Evolutionary conservation across 116 monocot genomes (phyloP).

Genomic region (Cymodocea nodosa): DNA sequence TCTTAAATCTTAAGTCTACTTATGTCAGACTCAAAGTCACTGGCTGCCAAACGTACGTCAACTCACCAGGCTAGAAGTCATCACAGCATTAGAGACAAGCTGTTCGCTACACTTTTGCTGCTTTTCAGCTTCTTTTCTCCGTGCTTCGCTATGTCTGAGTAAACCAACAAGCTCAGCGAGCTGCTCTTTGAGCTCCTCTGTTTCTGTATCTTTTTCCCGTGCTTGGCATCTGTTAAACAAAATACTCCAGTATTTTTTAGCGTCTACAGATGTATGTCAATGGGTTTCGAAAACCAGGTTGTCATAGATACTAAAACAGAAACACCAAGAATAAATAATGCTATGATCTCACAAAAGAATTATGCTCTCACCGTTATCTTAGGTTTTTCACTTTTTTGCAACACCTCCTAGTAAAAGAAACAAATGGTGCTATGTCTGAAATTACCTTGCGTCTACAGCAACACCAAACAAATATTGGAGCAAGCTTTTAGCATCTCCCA

Average conservation of each 20-base stretch:
- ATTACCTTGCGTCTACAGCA: slow-evolving; percentile 75
- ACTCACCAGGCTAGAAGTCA: slow-evolving; percentile 36
- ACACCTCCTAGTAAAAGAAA: no score
- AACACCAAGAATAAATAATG: no score
- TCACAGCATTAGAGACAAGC: slow-evolving; percentile 23
- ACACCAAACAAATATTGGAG: slow-evolving; percentile 77
- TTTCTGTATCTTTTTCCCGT: slow-evolving; percentile 69
- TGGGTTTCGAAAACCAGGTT: no score
- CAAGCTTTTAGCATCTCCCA: slow-evolving; percentile 77
- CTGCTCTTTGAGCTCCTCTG: slow-evolving; percentile 75
- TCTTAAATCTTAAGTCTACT: no score
- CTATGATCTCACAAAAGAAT: no score
- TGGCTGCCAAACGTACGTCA: neutral
- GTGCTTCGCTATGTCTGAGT: slow-evolving; percentile 68
- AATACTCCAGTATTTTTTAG: no score
- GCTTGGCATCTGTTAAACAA: slow-evolving; percentile 58
- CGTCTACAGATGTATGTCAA: no score
- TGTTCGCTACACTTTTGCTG: slow-evolving; percentile 52
- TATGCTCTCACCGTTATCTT: no score
- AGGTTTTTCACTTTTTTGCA: no score
- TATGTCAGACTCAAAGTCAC: no score
- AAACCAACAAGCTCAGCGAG: slow-evolving; percentile 68
- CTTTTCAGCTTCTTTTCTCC: slow-evolving; percentile 70
- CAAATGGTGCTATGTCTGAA: neutral
- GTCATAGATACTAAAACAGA: no score